Percentiles rank a stretch among this genome's conserved stretches.
Evolutionary conservation across 306 rosid species (phyloP).

Genomic region (Canavalia ensiformis): DNA sequence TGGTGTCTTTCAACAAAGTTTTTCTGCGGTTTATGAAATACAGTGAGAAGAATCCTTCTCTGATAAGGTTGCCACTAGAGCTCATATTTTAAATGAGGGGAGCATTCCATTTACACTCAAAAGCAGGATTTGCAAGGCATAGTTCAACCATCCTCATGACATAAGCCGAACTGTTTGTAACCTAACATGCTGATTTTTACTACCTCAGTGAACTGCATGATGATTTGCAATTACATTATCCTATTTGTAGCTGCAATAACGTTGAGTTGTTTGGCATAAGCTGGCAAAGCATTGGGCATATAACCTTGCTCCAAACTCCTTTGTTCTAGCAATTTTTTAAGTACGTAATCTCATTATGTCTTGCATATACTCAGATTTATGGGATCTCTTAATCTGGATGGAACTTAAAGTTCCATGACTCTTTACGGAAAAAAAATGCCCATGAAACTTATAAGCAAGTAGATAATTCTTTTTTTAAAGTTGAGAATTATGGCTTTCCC

Average conservation of each 20-base stretch:
- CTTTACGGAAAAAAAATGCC: neutral
- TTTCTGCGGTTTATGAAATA: conserved; percentile 40
- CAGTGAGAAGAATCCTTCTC: conserved; percentile 44
- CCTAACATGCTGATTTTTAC: conserved; percentile 47
- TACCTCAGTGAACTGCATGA: conserved; percentile 45
- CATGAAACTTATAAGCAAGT: neutral
- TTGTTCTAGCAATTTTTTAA: neutral
- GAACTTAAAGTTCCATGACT: neutral
- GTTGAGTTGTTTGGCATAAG: conserved; percentile 50
- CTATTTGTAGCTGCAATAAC: conserved; percentile 40
- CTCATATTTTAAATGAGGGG: conserved; percentile 6
- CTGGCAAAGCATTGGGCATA: conserved; percentile 38
- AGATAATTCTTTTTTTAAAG: neutral
- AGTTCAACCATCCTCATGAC: conserved; percentile 45
- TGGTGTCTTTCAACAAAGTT: conserved; percentile 46
- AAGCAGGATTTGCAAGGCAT: conserved; percentile 48
- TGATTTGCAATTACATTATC: conserved; percentile 45
- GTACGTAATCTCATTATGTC: neutral
- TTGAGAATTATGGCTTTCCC: neutral
- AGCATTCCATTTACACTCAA: conserved; percentile 37
- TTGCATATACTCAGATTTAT: neutral
- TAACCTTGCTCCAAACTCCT: conserved; percentile 23
- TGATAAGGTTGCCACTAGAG: conserved; percentile 46
- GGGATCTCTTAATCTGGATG: conserved; percentile 7
- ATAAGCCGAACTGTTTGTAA: conserved; percentile 48